Conservation (phyloP, 495 filamentous ascomycete species). For the Cladorrhinum samala region DNA sequence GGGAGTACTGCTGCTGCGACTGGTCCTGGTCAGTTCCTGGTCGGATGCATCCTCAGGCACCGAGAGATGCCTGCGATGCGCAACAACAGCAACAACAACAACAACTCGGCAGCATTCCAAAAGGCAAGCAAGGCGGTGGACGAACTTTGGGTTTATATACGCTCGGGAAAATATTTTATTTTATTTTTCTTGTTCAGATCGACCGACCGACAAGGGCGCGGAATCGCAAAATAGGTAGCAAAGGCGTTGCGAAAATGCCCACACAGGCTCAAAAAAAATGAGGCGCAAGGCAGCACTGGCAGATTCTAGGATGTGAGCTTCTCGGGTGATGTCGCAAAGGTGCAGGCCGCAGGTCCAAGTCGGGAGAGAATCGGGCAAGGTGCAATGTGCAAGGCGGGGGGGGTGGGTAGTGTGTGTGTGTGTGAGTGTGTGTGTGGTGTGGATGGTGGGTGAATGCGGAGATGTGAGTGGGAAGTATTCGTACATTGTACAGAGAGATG, state of each 20-base stretch:
- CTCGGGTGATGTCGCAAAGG: background rate
- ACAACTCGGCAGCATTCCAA: background rate
- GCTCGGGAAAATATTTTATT: background rate
- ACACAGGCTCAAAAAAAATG: constrained; percentile 12
- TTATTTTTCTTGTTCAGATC: background rate
- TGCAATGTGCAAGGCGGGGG: constrained; percentile 5
- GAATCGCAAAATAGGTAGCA: constrained; percentile 7
- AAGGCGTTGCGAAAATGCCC: constrained; percentile 4
- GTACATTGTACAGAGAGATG: too few species aligned
- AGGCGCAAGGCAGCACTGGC: constrained; percentile 16
- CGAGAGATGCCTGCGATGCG: constrained; percentile 10
- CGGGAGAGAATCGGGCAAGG: constrained; percentile 9
- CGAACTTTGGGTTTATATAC: constrained; percentile 9
- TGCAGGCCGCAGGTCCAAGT: background rate
- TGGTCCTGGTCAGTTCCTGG: constrained; percentile 29
- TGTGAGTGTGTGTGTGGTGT: too few species aligned
- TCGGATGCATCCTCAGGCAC: constrained; percentile 27
- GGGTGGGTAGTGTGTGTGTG: background rate
- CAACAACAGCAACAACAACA: background rate
- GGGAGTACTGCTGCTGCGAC: constrained; percentile 2
- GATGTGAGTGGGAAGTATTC: too few species aligned
- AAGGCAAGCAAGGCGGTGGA: constrained; percentile 13
- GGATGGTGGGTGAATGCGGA: too few species aligned
- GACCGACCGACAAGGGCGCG: constrained; percentile 2
- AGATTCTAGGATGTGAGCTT: background rate